Conservation (phyloP, 2,329 filamentous ascomycete species). For the Curvularia hawaiiensis region DNA sequence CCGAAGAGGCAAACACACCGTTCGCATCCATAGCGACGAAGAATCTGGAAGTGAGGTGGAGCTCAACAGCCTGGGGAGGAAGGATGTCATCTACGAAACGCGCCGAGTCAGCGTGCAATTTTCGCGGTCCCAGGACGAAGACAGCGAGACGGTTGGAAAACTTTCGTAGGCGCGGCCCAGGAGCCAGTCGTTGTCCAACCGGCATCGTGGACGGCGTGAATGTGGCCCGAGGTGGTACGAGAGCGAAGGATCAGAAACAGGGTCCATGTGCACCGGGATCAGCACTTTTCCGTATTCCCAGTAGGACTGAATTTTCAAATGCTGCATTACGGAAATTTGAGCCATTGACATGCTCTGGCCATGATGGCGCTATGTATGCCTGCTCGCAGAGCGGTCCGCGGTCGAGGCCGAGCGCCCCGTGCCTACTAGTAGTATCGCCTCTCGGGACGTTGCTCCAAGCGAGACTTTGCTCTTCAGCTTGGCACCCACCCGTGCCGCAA, state of each 20-base stretch:
- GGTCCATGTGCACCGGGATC: background rate
- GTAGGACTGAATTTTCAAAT: background rate
- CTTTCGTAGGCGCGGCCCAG: slow-evolving; percentile 7
- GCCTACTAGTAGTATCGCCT: slow-evolving; percentile 4
- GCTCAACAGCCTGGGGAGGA: slow-evolving; percentile 24
- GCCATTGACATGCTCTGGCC: slow-evolving; percentile 2
- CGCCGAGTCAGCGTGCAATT: slow-evolving; percentile 28
- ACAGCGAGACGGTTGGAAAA: slow-evolving; percentile 4
- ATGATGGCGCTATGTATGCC: background rate
- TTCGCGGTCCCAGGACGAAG: slow-evolving; percentile 18
- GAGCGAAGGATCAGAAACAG: slow-evolving; percentile 2
- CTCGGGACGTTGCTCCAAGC: slow-evolving; percentile 6
- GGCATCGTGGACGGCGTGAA: background rate
- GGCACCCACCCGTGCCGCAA: slow-evolving; percentile 7
- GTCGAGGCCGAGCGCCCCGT: background rate
- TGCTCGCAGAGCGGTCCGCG: slow-evolving; percentile 8
- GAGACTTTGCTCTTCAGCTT: slow-evolving; percentile 1
- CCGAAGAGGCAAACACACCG: slow-evolving; percentile 15
- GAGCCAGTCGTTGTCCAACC: background rate
- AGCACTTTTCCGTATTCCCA: slow-evolving; percentile 1
- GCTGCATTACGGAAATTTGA: background rate
- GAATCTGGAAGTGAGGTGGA: slow-evolving; percentile 32
- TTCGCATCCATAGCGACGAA: slow-evolving; percentile 18
- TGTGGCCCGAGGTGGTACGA: background rate
- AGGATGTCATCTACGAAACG: slow-evolving; percentile 32